A percentile compares a stretch with the other conserved stretches of the same genome.
phyloP scores from a whole-genome alignment of 306 rosid species.

The Fagus crenata region DNA sequence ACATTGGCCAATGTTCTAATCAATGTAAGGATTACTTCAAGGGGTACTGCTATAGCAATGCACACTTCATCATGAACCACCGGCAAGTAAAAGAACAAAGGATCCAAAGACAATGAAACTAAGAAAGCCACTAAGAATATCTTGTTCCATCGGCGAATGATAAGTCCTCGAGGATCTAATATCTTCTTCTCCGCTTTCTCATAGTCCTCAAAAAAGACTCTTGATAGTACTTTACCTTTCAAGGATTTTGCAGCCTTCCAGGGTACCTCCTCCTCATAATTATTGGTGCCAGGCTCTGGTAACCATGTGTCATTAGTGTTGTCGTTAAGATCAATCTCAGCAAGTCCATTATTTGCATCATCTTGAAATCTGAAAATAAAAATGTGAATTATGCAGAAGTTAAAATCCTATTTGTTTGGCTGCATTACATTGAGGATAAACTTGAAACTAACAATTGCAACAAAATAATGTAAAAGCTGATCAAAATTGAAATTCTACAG shows the following conservation, averaged over 20 bases:
- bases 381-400: background rate
- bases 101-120: conserved; percentile 56
- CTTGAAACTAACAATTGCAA: no score
- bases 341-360: conserved; percentile 17
- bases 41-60: conserved; percentile 37
- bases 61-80: conserved; percentile 32
- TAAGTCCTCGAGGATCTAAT: conserved; percentile 49
- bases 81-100: conserved; percentile 58
- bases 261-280: conserved; percentile 16
- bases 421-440: no score
- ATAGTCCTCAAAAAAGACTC: conserved; percentile 58
- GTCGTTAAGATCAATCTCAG: conserved; percentile 15
- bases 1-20: conserved; percentile 46
- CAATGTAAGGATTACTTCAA: conserved; percentile 45
- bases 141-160: conserved; percentile 45
- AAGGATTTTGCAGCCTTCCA: conserved; percentile 33
- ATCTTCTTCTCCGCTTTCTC: conserved; percentile 43
- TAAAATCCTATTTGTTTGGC: no score
- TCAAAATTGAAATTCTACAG: no score
- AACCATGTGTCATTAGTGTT: conserved; percentile 35
- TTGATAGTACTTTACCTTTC: conserved; percentile 44
- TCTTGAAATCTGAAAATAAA: conserved; percentile 41
- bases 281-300: conserved; percentile 21
- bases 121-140: conserved; percentile 45
- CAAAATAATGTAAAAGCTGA: no score